Percentiles rank a stretch among this genome's conserved stretches.
Evolutionary conservation across 2,329 filamentous ascomycete species (phyloP).

Genomic region (Alternaria viburni): DNA sequence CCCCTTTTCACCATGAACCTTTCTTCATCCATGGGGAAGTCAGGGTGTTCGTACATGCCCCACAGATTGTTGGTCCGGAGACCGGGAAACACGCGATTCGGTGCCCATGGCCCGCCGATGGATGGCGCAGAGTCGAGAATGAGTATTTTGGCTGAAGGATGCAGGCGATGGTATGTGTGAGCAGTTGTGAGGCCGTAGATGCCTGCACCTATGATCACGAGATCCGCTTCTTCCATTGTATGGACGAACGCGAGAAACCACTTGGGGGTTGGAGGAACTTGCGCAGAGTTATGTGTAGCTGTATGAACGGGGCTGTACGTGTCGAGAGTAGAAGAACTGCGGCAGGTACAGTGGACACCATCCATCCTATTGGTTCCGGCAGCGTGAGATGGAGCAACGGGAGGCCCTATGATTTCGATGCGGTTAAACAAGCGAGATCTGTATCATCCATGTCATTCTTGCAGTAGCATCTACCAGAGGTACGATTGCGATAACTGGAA

Average conservation of each 20-base stretch:
- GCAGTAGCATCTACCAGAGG: background rate
- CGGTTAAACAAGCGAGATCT: constrained; percentile 2
- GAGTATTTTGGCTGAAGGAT: constrained; percentile 48
- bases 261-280: background rate
- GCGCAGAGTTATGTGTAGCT: background rate
- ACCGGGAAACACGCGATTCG: constrained; percentile 50
- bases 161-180: constrained; percentile 53
- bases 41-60: constrained; percentile 50
- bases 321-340: background rate
- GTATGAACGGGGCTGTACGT: background rate
- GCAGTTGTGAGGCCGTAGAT: constrained; percentile 54
- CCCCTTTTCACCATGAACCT: constrained; percentile 52
- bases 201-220: constrained; percentile 21
- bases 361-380: background rate
- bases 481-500: background rate
- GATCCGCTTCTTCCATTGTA: constrained; percentile 15
- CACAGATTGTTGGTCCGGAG: constrained; percentile 54
- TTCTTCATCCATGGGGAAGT: constrained; percentile 43
- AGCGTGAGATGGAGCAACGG: background rate
- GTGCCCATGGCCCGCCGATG: constrained; percentile 52
- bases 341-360: background rate
- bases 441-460: background rate
- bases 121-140: constrained; percentile 51
- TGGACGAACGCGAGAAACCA: background rate
- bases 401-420: background rate